Percentiles rank a stretch among this genome's conserved stretches.
Conservation (phyloP, 805 yeast species). For the Helenozyma rhizophorensis region DNA sequence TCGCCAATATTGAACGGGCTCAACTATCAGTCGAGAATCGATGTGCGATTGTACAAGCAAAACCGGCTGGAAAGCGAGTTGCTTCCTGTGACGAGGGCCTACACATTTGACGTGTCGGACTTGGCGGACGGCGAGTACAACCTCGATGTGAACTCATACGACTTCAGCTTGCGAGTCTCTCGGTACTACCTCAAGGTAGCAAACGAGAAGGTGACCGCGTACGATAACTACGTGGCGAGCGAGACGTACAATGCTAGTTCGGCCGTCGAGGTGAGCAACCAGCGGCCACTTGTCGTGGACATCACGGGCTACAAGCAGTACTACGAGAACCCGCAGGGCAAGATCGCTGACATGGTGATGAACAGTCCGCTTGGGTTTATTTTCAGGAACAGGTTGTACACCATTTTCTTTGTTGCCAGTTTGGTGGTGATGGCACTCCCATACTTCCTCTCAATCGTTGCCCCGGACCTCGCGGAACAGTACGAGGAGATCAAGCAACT, state of each 20-base stretch:
- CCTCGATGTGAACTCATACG: constrained; percentile 31
- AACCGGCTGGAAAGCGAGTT: background rate
- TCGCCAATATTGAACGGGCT: constrained; percentile 28
- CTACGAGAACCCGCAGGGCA: constrained; percentile 30
- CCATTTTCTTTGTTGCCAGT: constrained; percentile 27
- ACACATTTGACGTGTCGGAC: constrained; percentile 20
- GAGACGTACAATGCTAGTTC: constrained; percentile 17
- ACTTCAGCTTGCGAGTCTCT: constrained; percentile 23
- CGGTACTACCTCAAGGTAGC: constrained; percentile 25
- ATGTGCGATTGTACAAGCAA: constrained; percentile 9
- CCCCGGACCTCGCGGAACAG: constrained; percentile 36
- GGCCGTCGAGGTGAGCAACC: constrained; percentile 8
- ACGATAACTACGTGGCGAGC: constrained; percentile 17
- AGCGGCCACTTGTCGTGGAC: constrained; percentile 19
- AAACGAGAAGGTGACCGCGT: constrained; percentile 19
- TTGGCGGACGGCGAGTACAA: constrained; percentile 31
- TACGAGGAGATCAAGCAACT: constrained; percentile 19
- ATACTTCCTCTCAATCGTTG: constrained; percentile 22
- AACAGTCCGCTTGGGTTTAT: constrained; percentile 40
- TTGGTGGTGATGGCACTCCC: constrained; percentile 31
- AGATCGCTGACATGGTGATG: constrained; percentile 29
- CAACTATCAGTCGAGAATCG: constrained; percentile 30
- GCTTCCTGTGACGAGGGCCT: constrained; percentile 21
- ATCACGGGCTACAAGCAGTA: constrained; percentile 24
- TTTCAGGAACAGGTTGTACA: constrained; percentile 32